Percentiles rank a stretch among this genome's conserved stretches.
Conservation (phyloP, 2,329 filamentous ascomycete genomes). For the Sporothrix pallida region DNA sequence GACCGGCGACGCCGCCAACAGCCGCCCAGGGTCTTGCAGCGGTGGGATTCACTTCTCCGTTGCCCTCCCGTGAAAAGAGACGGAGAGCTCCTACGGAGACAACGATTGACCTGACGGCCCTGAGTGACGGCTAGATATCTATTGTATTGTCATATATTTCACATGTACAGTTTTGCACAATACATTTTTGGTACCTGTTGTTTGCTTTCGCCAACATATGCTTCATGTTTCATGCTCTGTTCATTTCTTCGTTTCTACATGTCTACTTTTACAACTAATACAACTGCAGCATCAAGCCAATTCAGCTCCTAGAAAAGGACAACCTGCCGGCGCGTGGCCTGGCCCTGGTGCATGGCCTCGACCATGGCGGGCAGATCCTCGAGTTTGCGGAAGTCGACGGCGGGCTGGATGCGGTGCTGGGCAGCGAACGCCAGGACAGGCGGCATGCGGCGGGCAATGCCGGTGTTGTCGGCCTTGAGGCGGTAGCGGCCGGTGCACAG, state of each 20-base stretch:
- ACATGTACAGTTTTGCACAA: background rate
- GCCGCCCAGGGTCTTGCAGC: too few species aligned
- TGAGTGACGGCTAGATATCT: too few species aligned
- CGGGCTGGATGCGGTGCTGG: slow-evolving; percentile 36
- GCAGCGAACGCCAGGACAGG: slow-evolving; percentile 35
- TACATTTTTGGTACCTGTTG: background rate
- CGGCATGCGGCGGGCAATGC: slow-evolving; percentile 34
- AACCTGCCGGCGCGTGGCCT: slow-evolving; percentile 13
- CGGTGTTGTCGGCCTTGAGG: slow-evolving; percentile 37
- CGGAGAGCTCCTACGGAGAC: too few species aligned
- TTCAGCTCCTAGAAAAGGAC: background rate
- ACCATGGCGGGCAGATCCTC: slow-evolving; percentile 25
- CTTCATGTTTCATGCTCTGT: background rate
- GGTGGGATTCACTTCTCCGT: too few species aligned
- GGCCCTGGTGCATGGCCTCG: slow-evolving; percentile 21
- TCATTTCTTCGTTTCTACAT: background rate
- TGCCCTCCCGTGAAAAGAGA: too few species aligned
- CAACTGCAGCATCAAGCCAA: background rate
- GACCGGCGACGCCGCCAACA: too few species aligned
- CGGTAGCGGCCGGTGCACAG: slow-evolving; percentile 34
- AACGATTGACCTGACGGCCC: too few species aligned
- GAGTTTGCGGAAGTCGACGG: slow-evolving; percentile 7
- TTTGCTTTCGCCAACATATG: background rate
- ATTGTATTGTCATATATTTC: too few species aligned
- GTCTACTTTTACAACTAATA: background rate